Conservation (phyloP, 768 basidiomycete genomes). For the Xerocomellus amylosporus region DNA sequence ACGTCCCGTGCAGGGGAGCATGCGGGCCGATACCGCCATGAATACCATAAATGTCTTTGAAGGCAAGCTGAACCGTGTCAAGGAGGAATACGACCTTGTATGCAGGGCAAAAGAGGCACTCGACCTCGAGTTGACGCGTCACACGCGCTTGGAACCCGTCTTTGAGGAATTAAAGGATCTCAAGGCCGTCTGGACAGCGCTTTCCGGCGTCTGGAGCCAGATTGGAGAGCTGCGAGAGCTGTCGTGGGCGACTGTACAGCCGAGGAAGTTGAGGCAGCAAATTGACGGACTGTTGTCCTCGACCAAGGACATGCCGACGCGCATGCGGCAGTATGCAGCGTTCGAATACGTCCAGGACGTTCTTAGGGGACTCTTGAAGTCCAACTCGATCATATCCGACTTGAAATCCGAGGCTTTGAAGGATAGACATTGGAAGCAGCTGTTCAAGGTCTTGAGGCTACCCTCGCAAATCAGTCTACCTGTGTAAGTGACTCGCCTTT, state of each 20-base stretch:
- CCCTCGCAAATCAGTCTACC: slow-evolving; percentile 73
- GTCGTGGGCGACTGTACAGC: slow-evolving; percentile 89
- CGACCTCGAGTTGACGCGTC: slow-evolving; percentile 85
- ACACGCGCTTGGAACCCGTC: slow-evolving; percentile 89
- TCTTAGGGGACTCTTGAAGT: slow-evolving; percentile 80
- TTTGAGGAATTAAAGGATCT: slow-evolving; percentile 94
- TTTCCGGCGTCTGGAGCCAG: slow-evolving; percentile 96
- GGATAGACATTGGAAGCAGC: slow-evolving; percentile 96
- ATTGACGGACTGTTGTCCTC: slow-evolving; percentile 87
- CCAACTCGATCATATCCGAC: slow-evolving; percentile 87
- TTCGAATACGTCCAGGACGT: slow-evolving; percentile 98
- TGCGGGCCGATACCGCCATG: slow-evolving; percentile 95
- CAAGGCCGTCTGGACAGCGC: slow-evolving; percentile 98
- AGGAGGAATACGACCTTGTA: slow-evolving; percentile 94
- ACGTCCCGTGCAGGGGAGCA: slow-evolving; percentile 93
- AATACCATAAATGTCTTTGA: slow-evolving; percentile 96
- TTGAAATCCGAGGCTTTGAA: slow-evolving; percentile 96
- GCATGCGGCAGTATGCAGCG: slow-evolving; percentile 98
- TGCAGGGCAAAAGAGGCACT: slow-evolving; percentile 96
- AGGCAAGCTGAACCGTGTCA: slow-evolving; percentile 80
- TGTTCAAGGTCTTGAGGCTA: slow-evolving; percentile 85
- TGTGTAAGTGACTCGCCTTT: slow-evolving; percentile 47
- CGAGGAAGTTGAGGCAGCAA: slow-evolving; percentile 90
- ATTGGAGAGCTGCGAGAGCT: slow-evolving; percentile 85
- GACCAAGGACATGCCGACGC: slow-evolving; percentile 98